These are phyloP conservation scores for Miscanthus lutarioriparius DNA, from an alignment of 176 grass and related monocot genomes.

Conservation along the genomic window DNA sequence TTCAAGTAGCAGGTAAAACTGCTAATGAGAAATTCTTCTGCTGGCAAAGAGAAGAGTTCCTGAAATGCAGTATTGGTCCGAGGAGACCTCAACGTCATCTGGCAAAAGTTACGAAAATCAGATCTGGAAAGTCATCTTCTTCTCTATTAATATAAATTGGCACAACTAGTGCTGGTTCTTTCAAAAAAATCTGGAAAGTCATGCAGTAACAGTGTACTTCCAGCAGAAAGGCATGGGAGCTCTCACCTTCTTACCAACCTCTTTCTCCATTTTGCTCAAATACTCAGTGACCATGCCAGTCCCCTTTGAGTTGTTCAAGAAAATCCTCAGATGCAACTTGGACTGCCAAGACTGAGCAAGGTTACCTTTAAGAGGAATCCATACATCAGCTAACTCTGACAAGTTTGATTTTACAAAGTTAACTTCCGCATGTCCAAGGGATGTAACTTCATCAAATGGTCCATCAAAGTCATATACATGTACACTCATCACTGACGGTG, in stretches of 20 bases:
- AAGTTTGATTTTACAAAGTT: constrained; percentile 95
- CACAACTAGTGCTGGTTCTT: too few species aligned
- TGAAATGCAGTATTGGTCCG: constrained; percentile 86
- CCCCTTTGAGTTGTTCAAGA: constrained; percentile 84
- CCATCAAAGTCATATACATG: constrained; percentile 96
- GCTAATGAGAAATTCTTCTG: constrained; percentile 97
- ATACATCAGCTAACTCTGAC: constrained; percentile 77
- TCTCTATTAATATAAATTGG: too few species aligned
- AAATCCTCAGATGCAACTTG: constrained; percentile 83
- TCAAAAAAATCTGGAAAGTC: constrained; percentile 19
- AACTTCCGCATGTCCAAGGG: constrained; percentile 87
- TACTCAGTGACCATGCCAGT: constrained; percentile 67
- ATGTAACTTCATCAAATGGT: constrained; percentile 79
- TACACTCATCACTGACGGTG: constrained; percentile 82
- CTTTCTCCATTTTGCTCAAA: constrained; percentile 94
- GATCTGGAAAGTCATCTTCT: constrained; percentile 20
- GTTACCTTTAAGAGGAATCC: constrained; percentile 93
- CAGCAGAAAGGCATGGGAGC: neutral
- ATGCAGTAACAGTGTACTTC: neutral
- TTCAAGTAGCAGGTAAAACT: constrained; percentile 94
- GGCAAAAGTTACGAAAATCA: constrained; percentile 46
- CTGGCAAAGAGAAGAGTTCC: constrained; percentile 82
- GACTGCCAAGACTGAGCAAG: constrained; percentile 82
- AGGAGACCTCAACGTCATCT: constrained; percentile 87
- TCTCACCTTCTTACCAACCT: constrained; percentile 94